Base-by-base conservation (phyloP, 345 rosid species). In the Acer campestre region DNA sequence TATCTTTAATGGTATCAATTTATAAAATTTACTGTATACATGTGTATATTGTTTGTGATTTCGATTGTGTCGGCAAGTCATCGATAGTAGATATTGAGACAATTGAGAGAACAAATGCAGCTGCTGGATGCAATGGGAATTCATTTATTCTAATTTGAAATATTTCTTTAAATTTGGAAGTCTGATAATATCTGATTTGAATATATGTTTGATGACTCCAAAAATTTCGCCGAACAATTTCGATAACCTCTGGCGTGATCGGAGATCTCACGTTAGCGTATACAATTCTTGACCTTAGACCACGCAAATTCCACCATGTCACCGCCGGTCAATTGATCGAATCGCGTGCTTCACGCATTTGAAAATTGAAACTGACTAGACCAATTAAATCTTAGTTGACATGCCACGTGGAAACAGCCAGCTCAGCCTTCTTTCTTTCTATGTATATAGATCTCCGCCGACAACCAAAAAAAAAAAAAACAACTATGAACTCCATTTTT, bases 361-460 rank as follows among this genome's bases (percentile, higher is more conserved):
- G 77, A 48, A n/a, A 29, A 31, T 63, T 25, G 77, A 48, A n/a
- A 17, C 48, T 48, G 61, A 46, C 46, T 11, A 29, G 61, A 63
- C 70, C 23, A 27, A 25, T 29, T 48, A 12, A 63, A 59, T 49
- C n/a, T 35, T n/a, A n/a, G 7, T 0, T 35, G 65, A 6, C 12
- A 27, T 27, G 77, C 77, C 62, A 63, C 70, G 44, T 74, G 70
- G 38, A 23, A 3, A 7, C 12, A 22, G 65, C 35, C 71, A 63
- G 78, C 70, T 75, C 63, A 74, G 14, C 9, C 20, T 64, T 22
- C 17, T 18, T 8, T 10, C 27, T 59, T 59, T 22, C 27, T 20
- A 68, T 62, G 29, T n/a, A 13, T 27, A 13, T 73, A 44, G 55
- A 78, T 85, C 83, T 75, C 84, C 86, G 87, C 87, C 88, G 86